These are phyloP conservation scores for Beauveria sp. DNA, from an alignment of 2,329 filamentous ascomycete genomes.

Conservation along the genomic window DNA sequence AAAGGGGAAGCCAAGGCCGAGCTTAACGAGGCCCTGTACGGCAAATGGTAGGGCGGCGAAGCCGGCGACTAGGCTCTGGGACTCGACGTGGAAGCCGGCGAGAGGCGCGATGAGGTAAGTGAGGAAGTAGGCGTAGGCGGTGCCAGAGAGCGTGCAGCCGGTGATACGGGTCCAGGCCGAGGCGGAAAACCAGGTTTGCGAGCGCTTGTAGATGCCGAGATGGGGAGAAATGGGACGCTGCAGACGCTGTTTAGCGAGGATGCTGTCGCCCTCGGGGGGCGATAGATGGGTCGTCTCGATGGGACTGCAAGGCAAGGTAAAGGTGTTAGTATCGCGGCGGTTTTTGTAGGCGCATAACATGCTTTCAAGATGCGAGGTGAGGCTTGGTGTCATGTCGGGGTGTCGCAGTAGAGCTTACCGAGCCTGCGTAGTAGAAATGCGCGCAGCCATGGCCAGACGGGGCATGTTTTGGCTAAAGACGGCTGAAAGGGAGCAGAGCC, in stretches of 20 bases:
- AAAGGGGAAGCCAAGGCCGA: slow-evolving; percentile 51
- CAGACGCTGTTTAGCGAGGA: slow-evolving; percentile 76
- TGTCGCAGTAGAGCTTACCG: slow-evolving; percentile 31
- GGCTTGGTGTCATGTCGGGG: neutral
- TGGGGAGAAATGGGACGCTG: slow-evolving; percentile 79
- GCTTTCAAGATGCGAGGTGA: neutral
- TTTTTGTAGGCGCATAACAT: too few relatives aligned
- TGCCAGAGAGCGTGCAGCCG: slow-evolving; percentile 62
- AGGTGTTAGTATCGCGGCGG: neutral
- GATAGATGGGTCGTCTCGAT: slow-evolving; percentile 52
- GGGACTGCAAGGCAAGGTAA: slow-evolving; percentile 25
- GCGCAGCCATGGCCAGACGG: slow-evolving; percentile 35
- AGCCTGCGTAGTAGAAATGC: slow-evolving; percentile 34
- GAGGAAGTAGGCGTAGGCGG: slow-evolving; percentile 71
- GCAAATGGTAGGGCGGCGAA: slow-evolving; percentile 52
- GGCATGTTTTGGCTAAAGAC: slow-evolving; percentile 40
- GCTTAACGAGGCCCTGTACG: slow-evolving; percentile 50
- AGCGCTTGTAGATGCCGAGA: slow-evolving; percentile 74
- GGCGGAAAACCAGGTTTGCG: slow-evolving; percentile 77
- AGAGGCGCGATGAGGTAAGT: slow-evolving; percentile 76
- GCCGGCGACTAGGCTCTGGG: slow-evolving; percentile 50
- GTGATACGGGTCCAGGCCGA: slow-evolving; percentile 74
- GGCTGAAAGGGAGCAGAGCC: slow-evolving; percentile 10
- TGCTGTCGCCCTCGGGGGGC: slow-evolving; percentile 43
- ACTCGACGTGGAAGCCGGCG: slow-evolving; percentile 57